These are phyloP conservation scores for Conoideocrella luteorostrata DNA, from an alignment of 2,329 filamentous ascomycete species.

Conservation along the genomic window DNA sequence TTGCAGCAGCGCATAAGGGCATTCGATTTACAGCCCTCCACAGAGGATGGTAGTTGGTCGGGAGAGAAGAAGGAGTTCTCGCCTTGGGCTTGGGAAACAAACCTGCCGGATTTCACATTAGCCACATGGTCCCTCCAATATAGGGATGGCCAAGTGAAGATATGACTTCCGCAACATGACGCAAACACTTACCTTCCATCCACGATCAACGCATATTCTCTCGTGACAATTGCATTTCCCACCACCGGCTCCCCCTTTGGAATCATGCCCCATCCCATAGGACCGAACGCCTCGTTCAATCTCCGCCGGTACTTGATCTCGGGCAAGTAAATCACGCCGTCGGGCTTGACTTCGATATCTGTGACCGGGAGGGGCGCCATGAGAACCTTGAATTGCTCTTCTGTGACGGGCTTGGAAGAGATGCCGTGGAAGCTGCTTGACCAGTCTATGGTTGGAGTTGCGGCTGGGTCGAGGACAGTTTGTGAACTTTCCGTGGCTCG, in stretches of 20 bases:
- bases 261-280: conserved; percentile 91
- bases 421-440: conserved; percentile 77
- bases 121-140: no score
- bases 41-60: conserved; percentile 86
- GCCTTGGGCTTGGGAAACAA: conserved; percentile 86
- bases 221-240: conserved; percentile 71
- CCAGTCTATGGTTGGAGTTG: conserved; percentile 74
- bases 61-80: conserved; percentile 91
- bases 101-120: no score
- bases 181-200: conserved; percentile 79
- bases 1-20: conserved; percentile 98
- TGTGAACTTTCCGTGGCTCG: conserved; percentile 5
- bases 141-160: no score
- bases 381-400: conserved; percentile 63
- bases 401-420: conserved; percentile 61
- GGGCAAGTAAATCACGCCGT: conserved; percentile 91
- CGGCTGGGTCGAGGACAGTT: conserved; percentile 5
- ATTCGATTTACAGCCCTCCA: conserved; percentile 96
- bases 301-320: conserved; percentile 97
- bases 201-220: conserved; percentile 88
- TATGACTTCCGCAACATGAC: no score
- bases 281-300: conserved; percentile 84
- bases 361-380: conserved; percentile 58
- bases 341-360: conserved; percentile 95
- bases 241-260: conserved; percentile 81